Conservation (phyloP, 495 filamentous ascomycete genomes). For the Xylaria grammica region DNA sequence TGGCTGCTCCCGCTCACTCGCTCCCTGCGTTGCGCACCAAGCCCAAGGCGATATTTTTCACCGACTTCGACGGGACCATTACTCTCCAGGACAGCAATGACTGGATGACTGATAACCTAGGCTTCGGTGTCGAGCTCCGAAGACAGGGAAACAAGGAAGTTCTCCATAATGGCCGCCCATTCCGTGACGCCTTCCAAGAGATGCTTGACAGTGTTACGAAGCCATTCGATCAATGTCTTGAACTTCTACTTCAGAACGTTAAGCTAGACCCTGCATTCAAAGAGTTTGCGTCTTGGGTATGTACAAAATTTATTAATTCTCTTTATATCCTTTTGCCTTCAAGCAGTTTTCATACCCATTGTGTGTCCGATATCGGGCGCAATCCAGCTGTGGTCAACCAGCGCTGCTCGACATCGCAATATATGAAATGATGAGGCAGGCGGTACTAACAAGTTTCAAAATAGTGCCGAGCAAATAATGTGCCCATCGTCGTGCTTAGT, state of each 20-base stretch:
- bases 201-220: conserved; percentile 85
- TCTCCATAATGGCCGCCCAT: conserved; percentile 67
- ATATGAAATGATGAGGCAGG: neutral
- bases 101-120: conserved; percentile 90
- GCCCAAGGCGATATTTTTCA: conserved; percentile 93
- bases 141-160: conserved; percentile 71
- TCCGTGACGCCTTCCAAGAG: conserved; percentile 83
- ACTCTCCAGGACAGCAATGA: conserved; percentile 93
- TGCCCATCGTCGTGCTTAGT: conserved; percentile 89
- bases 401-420: neutral
- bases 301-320: neutral
- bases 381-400: too few species aligned
- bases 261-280: conserved; percentile 84
- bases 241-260: conserved; percentile 78
- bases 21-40: conserved; percentile 64
- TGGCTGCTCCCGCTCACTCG: conserved; percentile 24
- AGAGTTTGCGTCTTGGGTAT: conserved; percentile 81
- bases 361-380: too few species aligned
- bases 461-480: conserved; percentile 65
- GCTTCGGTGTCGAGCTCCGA: conserved; percentile 73
- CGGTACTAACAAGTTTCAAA: neutral
- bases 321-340: neutral
- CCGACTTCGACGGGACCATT: conserved; percentile 96
- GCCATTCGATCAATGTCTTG: conserved; percentile 80
- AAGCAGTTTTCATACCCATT: neutral